Evolutionary conservation across 2,329 filamentous ascomycete species (phyloP), one percentile per base, ranked within the genome.

Genomic region (Colletotrichum salicis): DNA sequence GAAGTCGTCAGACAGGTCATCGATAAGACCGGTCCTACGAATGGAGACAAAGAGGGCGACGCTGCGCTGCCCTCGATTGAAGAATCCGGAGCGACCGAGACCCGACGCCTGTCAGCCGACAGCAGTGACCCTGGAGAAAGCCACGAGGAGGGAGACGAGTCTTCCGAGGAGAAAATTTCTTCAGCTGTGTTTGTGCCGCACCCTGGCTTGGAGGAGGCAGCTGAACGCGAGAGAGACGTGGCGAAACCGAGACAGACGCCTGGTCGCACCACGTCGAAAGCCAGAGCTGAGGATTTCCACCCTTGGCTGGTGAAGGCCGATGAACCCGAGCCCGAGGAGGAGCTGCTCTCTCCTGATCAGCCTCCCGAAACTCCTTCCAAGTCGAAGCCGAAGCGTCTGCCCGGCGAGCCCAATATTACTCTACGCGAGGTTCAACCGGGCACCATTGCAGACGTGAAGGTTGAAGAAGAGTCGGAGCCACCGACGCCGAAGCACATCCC

Each of bases 151-250:
- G 85, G 83, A 22, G 88, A 90, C 52, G 88, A 90, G 69, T 95
- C 93, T 15, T 92, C 93, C 70, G 91, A 93, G 79, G 94, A 96
- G 80, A 94, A 96, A 80, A 95, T 96, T 73, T 94, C 93, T n/a
- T 96, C 93, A 37, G 94, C 94, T 29, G 87, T 95, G 52, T 96
- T 96, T 79, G 86, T 95, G 59, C 94, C 94, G 54, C 94, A 96
- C 83, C 91, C 94, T 76, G 87, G 86, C 56, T 81, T 86, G 52
- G 85, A 86, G 62, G 79, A 82, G 73, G 76, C 81, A 64, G 72
- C 78, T 29, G 77, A 81, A 71, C 74, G 77, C n/a, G 75, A 75
- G 63, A 71, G 76, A 57, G 76, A 75, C 61, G 70, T 78, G 6
- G 76, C 57, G 73, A 78, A 63, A 73, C 74, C 71, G 74, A 79